Percentiles rank a stretch among this genome's conserved stretches.
Conservation (phyloP, 768 basidiomycete species). For the Tylopilus felleus region DNA sequence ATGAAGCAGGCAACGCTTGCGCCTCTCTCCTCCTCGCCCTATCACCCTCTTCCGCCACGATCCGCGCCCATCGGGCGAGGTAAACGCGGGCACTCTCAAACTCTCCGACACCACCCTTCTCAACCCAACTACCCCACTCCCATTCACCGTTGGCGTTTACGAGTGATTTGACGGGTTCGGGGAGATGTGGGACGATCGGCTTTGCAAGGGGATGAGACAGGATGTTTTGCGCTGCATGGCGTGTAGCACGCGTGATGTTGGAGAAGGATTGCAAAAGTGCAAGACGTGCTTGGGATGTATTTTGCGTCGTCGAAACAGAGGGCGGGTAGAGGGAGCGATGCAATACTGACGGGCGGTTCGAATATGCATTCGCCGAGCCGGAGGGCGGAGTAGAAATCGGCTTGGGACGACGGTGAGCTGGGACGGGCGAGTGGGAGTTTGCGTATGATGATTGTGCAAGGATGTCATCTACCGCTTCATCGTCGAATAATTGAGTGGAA, state of each 20-base stretch:
- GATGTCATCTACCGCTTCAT: conserved; percentile 86
- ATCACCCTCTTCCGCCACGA: conserved; percentile 98
- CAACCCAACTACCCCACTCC: conserved; percentile 93
- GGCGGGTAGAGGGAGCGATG: conserved; percentile 69
- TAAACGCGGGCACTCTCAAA: conserved; percentile 97
- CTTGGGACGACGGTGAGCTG: conserved; percentile 74
- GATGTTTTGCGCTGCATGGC: conserved; percentile 92
- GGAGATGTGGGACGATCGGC: conserved; percentile 93
- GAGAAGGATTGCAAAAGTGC: conserved; percentile 93
- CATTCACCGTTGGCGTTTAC: conserved; percentile 88
- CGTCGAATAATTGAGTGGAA: conserved; percentile 77
- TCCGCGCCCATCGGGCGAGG: conserved; percentile 93
- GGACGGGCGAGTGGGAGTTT: conserved; percentile 77
- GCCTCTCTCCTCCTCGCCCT: conserved; percentile 79
- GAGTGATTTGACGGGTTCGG: conserved; percentile 87
- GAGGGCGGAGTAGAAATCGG: conserved; percentile 48
- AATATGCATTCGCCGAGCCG: conserved; percentile 49
- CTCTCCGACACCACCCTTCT: conserved; percentile 89
- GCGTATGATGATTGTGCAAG: conserved; percentile 74
- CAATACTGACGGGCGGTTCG: conserved; percentile 68
- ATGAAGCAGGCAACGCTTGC: conserved; percentile 56
- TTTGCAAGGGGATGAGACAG: conserved; percentile 94
- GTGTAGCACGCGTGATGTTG: conserved; percentile 88
- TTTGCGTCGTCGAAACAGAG: conserved; percentile 48
- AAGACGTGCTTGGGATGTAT: conserved; percentile 66